A percentile compares a stretch with the other conserved stretches of the same genome.
Evolutionary conservation across 345 rosid genomes (phyloP).

Genomic region (Camelina laxa): DNA sequence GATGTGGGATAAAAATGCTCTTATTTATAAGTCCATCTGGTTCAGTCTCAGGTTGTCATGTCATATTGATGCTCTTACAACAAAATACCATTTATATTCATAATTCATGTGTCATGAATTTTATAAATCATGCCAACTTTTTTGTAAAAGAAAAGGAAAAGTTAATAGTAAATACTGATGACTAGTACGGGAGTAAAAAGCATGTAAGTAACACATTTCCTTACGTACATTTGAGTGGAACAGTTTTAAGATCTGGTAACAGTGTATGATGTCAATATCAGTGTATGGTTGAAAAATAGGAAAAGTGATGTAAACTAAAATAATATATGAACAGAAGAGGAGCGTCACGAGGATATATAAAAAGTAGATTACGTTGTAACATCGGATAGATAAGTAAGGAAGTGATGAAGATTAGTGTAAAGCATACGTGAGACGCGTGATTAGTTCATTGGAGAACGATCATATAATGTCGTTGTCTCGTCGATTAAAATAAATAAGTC

Average conservation of each 20-base stretch:
- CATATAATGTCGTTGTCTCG: neutral
- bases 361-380: slow-evolving; percentile 38
- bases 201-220: slow-evolving; percentile 1
- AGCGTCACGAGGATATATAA: slow-evolving; percentile 40
- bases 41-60: slow-evolving; percentile 29
- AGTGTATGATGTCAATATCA: slow-evolving; percentile 31
- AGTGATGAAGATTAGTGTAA: slow-evolving; percentile 14
- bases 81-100: slow-evolving; percentile 24
- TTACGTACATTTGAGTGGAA: slow-evolving; percentile 27
- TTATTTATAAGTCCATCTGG: slow-evolving; percentile 18
- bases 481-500: neutral
- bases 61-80: slow-evolving; percentile 35
- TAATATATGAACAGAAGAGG: slow-evolving; percentile 34
- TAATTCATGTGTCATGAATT: slow-evolving; percentile 14
- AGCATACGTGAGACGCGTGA: slow-evolving; percentile 10
- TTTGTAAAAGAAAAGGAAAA: neutral
- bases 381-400: slow-evolving; percentile 27
- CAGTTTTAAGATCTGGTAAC: neutral
- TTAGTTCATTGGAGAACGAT: slow-evolving; percentile 6
- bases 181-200: slow-evolving; percentile 31
- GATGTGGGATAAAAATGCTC: no score
- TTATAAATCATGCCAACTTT: slow-evolving; percentile 4
- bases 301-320: slow-evolving; percentile 25
- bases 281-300: slow-evolving; percentile 33
- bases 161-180: slow-evolving; percentile 7